Conservation (phyloP, 495 filamentous ascomycete genomes). For the Entonaema liquescens region DNA sequence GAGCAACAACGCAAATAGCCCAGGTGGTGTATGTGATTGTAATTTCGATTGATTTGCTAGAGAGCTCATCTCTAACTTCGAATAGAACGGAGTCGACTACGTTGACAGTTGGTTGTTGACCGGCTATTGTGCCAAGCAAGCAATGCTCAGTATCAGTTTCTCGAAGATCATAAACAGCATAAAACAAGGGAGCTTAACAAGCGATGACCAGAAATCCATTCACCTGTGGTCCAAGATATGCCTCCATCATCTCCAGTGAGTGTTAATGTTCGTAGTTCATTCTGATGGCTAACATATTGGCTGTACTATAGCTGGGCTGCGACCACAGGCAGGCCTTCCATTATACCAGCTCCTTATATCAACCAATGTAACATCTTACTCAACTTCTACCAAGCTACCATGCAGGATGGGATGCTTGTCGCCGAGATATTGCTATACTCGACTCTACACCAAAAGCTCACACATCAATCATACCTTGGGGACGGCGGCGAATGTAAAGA, state of each 20-base stretch:
- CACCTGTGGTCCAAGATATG: conserved; percentile 47
- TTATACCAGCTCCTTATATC: conserved; percentile 42
- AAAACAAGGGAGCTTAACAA: conserved; percentile 30
- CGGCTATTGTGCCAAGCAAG: conserved; percentile 46
- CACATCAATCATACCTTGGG: conserved; percentile 40
- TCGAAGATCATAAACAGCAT: conserved; percentile 43
- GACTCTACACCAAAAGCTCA: conserved; percentile 40
- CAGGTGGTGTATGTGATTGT: conserved; percentile 34
- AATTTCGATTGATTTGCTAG: not conserved
- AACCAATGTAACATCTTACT: conserved; percentile 45
- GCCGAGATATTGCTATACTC: conserved; percentile 45
- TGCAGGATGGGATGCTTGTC: conserved; percentile 47
- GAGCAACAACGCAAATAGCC: conserved; percentile 46
- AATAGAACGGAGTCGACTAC: conserved; percentile 44
- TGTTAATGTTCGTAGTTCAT: not conserved
- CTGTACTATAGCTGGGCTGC: conserved; percentile 38
- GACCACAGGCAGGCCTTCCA: conserved; percentile 44
- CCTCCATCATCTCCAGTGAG: conserved; percentile 46
- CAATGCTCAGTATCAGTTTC: conserved; percentile 46
- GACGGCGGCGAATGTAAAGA: conserved; percentile 45
- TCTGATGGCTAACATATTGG: not conserved
- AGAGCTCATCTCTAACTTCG: conserved; percentile 6
- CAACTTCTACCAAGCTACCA: conserved; percentile 46
- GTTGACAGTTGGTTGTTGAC: conserved; percentile 47
- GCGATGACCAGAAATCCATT: conserved; percentile 39